These are phyloP conservation scores for Blastobotrys persicus DNA, from an alignment of 1,139 yeast genomes.

Conservation along the genomic window DNA sequence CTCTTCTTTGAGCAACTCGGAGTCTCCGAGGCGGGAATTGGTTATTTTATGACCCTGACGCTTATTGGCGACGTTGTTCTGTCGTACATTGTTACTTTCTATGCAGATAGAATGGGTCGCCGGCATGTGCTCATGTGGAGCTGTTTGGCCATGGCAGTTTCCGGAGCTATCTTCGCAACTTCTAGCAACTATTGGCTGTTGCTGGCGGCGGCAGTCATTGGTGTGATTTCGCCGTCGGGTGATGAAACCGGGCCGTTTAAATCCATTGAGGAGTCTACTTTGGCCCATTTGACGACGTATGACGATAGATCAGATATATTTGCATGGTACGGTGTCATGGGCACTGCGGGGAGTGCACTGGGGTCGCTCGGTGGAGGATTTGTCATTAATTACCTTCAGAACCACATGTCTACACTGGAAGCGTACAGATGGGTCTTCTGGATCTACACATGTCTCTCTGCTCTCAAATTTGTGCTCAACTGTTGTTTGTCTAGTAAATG, in stretches of 20 bases:
- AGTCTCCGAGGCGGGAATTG: constrained; percentile 59
- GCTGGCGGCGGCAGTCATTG: constrained; percentile 60
- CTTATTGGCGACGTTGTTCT: constrained; percentile 74
- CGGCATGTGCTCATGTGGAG: constrained; percentile 65
- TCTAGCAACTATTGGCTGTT: constrained; percentile 53
- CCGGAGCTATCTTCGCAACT: constrained; percentile 65
- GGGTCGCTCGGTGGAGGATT: constrained; percentile 71
- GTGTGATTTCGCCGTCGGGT: constrained; percentile 84
- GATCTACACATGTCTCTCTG: constrained; percentile 56
- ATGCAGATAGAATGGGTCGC: constrained; percentile 75
- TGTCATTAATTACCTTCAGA: constrained; percentile 47
- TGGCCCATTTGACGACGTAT: constrained; percentile 75
- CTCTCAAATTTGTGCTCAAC: constrained; percentile 53
- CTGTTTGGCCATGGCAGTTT: constrained; percentile 61
- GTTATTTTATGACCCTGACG: constrained; percentile 80
- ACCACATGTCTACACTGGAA: constrained; percentile 36
- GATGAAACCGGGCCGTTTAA: constrained; percentile 93
- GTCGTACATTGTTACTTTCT: constrained; percentile 71
- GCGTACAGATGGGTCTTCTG: constrained; percentile 61
- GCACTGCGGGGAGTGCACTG: constrained; percentile 70
- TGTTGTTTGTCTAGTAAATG: constrained; percentile 53
- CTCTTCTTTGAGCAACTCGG: constrained; percentile 59
- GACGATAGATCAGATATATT: constrained; percentile 69
- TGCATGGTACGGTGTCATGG: constrained; percentile 66
- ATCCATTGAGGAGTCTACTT: constrained; percentile 80